Evolutionary conservation across 208 protist genomes (phyloP).

Genomic region (Wallacemonas sp.): DNA sequence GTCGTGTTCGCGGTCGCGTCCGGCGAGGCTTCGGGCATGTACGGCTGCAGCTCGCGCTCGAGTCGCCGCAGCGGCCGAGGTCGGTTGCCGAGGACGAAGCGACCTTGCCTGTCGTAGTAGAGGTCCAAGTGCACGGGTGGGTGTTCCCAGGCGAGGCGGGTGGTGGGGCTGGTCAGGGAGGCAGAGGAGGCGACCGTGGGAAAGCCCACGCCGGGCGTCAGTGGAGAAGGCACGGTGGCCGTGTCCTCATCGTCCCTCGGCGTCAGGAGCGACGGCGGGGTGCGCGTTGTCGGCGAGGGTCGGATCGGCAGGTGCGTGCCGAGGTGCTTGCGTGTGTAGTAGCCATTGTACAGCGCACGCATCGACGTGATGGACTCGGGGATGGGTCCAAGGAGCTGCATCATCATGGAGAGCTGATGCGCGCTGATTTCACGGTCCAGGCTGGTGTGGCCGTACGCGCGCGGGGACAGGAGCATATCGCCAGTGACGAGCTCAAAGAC

Average conservation of each 20-base stretch:
- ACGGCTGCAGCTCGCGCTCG: slow-evolving; percentile 53
- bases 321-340: slow-evolving; percentile 33
- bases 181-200: not conserved
- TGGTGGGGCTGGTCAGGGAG: slow-evolving; percentile 1
- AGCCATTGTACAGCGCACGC: slow-evolving; percentile 37
- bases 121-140: slow-evolving; percentile 65
- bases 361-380: slow-evolving; percentile 55
- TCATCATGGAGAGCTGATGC: slow-evolving; percentile 84
- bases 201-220: not conserved
- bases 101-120: slow-evolving; percentile 57
- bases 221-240: not conserved
- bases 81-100: slow-evolving; percentile 60
- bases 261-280: not conserved
- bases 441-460: slow-evolving; percentile 24
- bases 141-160: slow-evolving; percentile 16
- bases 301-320: slow-evolving; percentile 15
- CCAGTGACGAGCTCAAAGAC: slow-evolving; percentile 88
- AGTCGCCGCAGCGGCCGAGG: slow-evolving; percentile 51
- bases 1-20: no score
- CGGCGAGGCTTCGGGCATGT: slow-evolving; percentile 24
- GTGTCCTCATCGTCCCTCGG: not conserved
- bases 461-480: slow-evolving; percentile 85
- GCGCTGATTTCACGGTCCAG: slow-evolving; percentile 67
- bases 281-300: slow-evolving; percentile 7
- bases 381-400: slow-evolving; percentile 76